Percentiles rank a stretch among this genome's conserved stretches.
These are phyloP conservation scores for Cubamyces lactineus DNA, from an alignment of 768 basidiomycete genomes.

Conservation along the genomic window DNA sequence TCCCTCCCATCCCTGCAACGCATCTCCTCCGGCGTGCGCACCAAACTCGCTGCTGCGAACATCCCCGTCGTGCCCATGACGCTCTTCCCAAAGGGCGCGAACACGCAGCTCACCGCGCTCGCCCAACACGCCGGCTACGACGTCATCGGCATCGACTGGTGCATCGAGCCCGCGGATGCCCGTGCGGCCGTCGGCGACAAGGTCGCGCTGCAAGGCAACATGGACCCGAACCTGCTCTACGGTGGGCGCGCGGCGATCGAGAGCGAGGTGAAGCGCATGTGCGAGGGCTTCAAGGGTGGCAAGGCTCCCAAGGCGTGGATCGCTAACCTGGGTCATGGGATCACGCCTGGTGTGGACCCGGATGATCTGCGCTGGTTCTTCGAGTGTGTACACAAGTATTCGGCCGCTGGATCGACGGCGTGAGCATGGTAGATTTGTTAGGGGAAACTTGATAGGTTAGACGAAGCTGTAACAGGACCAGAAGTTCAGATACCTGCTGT, in stretches of 20 bases:
- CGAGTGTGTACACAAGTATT: conserved; percentile 87
- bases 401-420: conserved; percentile 35
- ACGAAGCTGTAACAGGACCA: not conserved
- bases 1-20: conserved; percentile 77
- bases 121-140: conserved; percentile 77
- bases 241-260: conserved; percentile 89
- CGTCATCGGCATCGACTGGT: conserved; percentile 92
- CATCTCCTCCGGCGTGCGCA: conserved; percentile 72
- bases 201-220: conserved; percentile 87
- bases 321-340: conserved; percentile 95
- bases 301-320: conserved; percentile 79
- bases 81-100: conserved; percentile 94
- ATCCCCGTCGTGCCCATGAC: conserved; percentile 77
- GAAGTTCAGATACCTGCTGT: conserved; percentile 12
- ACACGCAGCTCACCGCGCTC: conserved; percentile 64
- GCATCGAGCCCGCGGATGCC: conserved; percentile 75
- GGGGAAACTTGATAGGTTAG: too few relatives aligned
- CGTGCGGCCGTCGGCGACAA: conserved; percentile 60
- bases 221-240: conserved; percentile 87
- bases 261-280: conserved; percentile 80
- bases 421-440: not conserved
- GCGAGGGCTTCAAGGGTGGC: conserved; percentile 67
- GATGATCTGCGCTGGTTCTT: conserved; percentile 93
- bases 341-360: conserved; percentile 93
- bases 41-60: conserved; percentile 53